Percentiles rank a stretch among this genome's conserved stretches.
Conservation (phyloP, 2,329 filamentous ascomycete genomes). For the Lachnellula willkommii region DNA sequence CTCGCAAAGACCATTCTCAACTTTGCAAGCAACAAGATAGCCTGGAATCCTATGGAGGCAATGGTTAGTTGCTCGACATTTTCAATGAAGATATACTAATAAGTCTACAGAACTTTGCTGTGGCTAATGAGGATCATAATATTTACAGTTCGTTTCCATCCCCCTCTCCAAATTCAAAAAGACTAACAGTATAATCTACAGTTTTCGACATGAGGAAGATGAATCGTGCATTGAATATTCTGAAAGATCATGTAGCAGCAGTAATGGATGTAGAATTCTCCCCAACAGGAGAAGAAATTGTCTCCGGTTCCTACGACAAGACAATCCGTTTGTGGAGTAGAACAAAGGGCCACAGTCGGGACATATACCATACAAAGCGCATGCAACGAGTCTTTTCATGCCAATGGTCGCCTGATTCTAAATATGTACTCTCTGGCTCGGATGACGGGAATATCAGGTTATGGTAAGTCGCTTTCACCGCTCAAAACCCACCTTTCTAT, state of each 20-base stretch:
- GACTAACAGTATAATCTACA: slow-evolving; percentile 44
- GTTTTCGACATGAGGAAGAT: slow-evolving; percentile 93
- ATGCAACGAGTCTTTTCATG: slow-evolving; percentile 93
- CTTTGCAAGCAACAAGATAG: slow-evolving; percentile 75
- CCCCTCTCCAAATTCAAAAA: neutral
- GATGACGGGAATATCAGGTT: slow-evolving; percentile 90
- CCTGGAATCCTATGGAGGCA: slow-evolving; percentile 95
- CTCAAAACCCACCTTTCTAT: too few species aligned
- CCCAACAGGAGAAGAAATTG: slow-evolving; percentile 88
- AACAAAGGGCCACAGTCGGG: slow-evolving; percentile 74
- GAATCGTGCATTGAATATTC: slow-evolving; percentile 77
- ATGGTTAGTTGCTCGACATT: slow-evolving; percentile 40
- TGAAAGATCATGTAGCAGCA: slow-evolving; percentile 82
- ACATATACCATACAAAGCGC: slow-evolving; percentile 95
- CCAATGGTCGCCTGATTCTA: slow-evolving; percentile 81
- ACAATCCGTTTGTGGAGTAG: slow-evolving; percentile 83
- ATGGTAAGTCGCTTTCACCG: slow-evolving; percentile 40
- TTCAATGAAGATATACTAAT: too few species aligned
- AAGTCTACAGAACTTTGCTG: slow-evolving; percentile 63
- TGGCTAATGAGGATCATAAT: slow-evolving; percentile 78
- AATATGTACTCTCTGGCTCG: slow-evolving; percentile 83
- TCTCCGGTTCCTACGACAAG: slow-evolving; percentile 82
- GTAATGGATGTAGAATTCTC: slow-evolving; percentile 97
- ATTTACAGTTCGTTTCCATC: slow-evolving; percentile 20
- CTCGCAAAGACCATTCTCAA: slow-evolving; percentile 75